phyloP scores from a whole-genome alignment of 805 yeast genomes.

The Metschnikowia peoriensis region DNA sequence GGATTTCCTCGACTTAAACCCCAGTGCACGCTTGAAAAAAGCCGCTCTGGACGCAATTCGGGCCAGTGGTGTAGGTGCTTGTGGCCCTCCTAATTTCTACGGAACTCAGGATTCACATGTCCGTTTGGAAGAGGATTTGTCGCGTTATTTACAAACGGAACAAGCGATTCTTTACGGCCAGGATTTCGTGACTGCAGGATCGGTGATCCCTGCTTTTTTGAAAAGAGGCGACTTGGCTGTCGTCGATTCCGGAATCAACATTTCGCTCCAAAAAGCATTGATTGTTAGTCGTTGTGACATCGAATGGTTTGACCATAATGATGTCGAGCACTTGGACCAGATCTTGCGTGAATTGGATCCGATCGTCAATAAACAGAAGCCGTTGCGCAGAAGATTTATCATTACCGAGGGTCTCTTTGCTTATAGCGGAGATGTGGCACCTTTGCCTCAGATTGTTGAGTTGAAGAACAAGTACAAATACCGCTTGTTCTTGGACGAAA shows the following conservation, averaged over 20 bases:
- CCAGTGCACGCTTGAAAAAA: slow-evolving; percentile 43
- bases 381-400: slow-evolving; percentile 85
- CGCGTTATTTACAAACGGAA: slow-evolving; percentile 74
- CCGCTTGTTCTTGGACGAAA: slow-evolving; percentile 84
- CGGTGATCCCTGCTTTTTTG: slow-evolving; percentile 89
- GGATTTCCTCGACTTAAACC: slow-evolving; percentile 68
- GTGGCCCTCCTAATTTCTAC: slow-evolving; percentile 97
- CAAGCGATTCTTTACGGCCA: slow-evolving; percentile 87
- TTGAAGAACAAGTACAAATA: slow-evolving; percentile 81
- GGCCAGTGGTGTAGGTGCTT: slow-evolving; percentile 90
- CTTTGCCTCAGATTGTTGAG: slow-evolving; percentile 63
- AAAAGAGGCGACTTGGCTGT: slow-evolving; percentile 93
- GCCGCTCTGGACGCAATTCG: slow-evolving; percentile 59
- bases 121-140: slow-evolving; percentile 69
- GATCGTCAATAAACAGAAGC: slow-evolving; percentile 60
- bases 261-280: slow-evolving; percentile 85
- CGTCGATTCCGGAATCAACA: slow-evolving; percentile 74
- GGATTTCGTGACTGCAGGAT: slow-evolving; percentile 81
- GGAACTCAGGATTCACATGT: slow-evolving; percentile 93
- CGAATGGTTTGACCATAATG: slow-evolving; percentile 84
- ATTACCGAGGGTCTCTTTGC: slow-evolving; percentile 89
- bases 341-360: slow-evolving; percentile 61
- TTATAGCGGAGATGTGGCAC: slow-evolving; percentile 75
- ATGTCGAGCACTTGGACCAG: slow-evolving; percentile 75
- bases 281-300: slow-evolving; percentile 83